phyloP scores from a whole-genome alignment of 805 yeast genomes.

The Barnettozyma botsteinii region DNA sequence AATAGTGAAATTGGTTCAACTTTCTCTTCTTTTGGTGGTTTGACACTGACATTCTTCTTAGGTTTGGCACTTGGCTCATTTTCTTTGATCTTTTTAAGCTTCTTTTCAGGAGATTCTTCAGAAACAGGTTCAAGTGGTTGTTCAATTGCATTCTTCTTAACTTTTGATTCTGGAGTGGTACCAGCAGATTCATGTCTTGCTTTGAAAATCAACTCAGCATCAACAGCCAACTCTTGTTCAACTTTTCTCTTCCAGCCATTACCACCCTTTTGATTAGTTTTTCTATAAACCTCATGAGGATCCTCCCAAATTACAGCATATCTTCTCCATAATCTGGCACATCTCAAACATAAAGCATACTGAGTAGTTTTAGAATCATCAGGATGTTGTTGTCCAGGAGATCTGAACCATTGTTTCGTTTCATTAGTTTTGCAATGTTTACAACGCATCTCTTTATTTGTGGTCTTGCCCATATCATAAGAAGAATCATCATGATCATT shows the following conservation, averaged over 20 bases:
- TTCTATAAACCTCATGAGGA: constrained; percentile 60
- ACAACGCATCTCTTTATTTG: constrained; percentile 47
- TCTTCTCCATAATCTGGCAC: constrained; percentile 88
- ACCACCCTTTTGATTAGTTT: constrained; percentile 35
- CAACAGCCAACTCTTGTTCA: constrained; percentile 64
- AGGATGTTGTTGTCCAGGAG: constrained; percentile 47
- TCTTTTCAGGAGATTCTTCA: constrained; percentile 2
- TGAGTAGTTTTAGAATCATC: constrained; percentile 30
- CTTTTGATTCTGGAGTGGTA: constrained; percentile 2
- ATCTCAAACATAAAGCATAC: constrained; percentile 71
- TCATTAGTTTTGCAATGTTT: constrained; percentile 58
- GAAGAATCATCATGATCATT: constrained; percentile 61
- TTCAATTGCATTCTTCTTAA: constrained; percentile 6
- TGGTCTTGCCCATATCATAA: constrained; percentile 51
- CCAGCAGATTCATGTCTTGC: constrained; percentile 32
- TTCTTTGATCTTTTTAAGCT: constrained; percentile 4
- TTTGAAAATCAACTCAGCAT: constrained; percentile 47
- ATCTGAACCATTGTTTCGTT: constrained; percentile 62
- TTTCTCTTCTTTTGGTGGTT: constrained; percentile 7
- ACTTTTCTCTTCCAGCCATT: constrained; percentile 53
- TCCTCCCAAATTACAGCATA: constrained; percentile 86
- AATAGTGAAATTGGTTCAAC: constrained; percentile 6
- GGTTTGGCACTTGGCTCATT: no score
- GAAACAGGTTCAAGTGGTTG: constrained; percentile 1
- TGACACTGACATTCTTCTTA: no score